Base-by-base conservation (phyloP, 306 rosid genomes). In the Cercis canadensis region DNA sequence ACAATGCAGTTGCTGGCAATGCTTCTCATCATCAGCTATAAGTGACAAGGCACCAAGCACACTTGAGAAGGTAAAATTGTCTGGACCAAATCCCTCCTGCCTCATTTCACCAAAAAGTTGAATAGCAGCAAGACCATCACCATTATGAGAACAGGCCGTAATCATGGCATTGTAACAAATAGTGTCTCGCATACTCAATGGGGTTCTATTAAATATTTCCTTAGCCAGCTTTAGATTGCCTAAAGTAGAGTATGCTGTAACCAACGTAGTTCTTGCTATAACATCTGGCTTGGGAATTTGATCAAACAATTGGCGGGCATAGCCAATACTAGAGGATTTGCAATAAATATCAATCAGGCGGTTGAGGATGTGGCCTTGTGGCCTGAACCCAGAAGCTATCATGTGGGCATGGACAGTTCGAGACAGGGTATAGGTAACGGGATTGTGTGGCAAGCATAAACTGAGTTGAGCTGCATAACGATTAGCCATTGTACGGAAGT, bases 261-360 rank as follows among this genome's bases (percentile, higher is more conserved):
- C 63, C 12, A 84, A 29, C 16, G 88, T 73, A 18, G 87, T 84
- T 59, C 80, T 62, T 0, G 87, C 80, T 16, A 80, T 69, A 0
- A 84, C 73, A 40, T 84, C 85, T 19, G 80, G 87, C 19, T 73
- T 49, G 36, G 85, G 83, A 43, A 69, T 76, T 45, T 46, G 40
- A 13, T 87, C 86, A 11, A 84, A 85, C 85, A 88, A 78, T 16
- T 81, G 80, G 77, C 78, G 85, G 17, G 90, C 90, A 15, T 88
- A 85, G 1, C 12, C 12, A 7, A 88, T 57, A 53, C 86, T 83
- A 8, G 81, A 81, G 19, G 87, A 86, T 65, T 87, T 87, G 32
- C 92, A 70, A 49, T 87, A 87, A 0, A 57, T 6, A 32, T 78
- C 74, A 4, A 85, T 79, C 53, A 87, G 81, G 43, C 92, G 86